Percentiles rank a stretch among this genome's conserved stretches.
These are phyloP conservation scores for Pestalotiopsis sp. DNA, from an alignment of 2,329 filamentous ascomycete genomes.

Conservation along the genomic window DNA sequence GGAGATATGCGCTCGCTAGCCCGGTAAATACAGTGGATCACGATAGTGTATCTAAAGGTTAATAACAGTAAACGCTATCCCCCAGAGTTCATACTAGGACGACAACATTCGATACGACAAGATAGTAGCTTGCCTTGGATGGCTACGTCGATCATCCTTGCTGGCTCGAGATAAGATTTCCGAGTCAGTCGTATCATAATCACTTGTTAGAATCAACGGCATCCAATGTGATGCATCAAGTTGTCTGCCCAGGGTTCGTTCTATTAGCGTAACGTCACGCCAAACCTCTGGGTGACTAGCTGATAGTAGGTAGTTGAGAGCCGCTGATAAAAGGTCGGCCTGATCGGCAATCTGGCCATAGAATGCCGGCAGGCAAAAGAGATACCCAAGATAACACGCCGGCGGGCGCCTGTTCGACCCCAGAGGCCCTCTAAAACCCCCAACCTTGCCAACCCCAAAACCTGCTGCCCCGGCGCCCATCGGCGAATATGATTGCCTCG, in stretches of 20 bases:
- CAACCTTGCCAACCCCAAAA: background rate
- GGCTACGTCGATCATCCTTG: background rate
- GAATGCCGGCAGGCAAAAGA: background rate
- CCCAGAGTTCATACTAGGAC: background rate
- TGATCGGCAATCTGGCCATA: background rate
- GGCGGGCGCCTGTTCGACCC: too few relatives aligned
- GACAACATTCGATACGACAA: background rate
- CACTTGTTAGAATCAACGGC: background rate
- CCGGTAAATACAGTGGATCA: background rate
- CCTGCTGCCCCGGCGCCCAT: background rate
- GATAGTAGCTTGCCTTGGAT: background rate
- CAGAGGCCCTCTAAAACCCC: background rate
- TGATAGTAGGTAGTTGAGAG: background rate
- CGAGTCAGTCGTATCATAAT: background rate
- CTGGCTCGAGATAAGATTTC: background rate
- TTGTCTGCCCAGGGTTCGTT: background rate
- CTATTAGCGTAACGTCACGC: background rate
- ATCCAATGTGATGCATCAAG: background rate
- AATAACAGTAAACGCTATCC: too few relatives aligned
- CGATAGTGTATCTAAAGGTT: background rate
- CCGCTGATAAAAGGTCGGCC: background rate
- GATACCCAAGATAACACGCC: background rate
- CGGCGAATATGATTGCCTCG: background rate
- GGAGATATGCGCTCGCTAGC: background rate
- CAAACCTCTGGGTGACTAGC: background rate